Base-by-base conservation (phyloP, 2,329 filamentous ascomycete genomes). In the Dendryphion nanum region DNA sequence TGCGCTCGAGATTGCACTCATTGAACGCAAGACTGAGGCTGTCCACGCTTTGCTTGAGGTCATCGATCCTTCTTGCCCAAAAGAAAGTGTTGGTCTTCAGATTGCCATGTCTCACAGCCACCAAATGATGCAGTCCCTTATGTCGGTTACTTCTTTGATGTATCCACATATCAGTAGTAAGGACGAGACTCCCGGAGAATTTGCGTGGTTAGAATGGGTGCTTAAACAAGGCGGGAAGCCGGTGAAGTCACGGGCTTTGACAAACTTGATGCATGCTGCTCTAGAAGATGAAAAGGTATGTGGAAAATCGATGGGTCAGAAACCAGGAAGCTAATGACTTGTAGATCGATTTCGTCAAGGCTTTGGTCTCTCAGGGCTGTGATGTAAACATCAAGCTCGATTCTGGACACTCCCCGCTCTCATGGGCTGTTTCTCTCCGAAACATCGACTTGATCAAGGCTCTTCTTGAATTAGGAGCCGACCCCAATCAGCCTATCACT, bases 141-240 rank as follows among this genome's bases (percentile, higher is more conserved):
- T 52, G 18, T 30, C 33, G 1, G 41, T 42, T 15, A 28, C 40
- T 8, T 40, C 41, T 7, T 21, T 51, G n/a, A 50, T 50, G 43
- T 48, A 45, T 24, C 20, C 34, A 8, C 37, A 41, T 16, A 40
- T 51, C 21, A 18, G 35, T 16, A 19, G 20, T 10, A 13, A n/a
- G 6, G 6, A 13, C 6, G n/a, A 12, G 7, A 18, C 33, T 13
- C 18, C 35, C 6, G 23, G 28, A 2, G 28, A 47, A 13, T 36
- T 33, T 28, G 44, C 35, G 3, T 59, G 55, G 55, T 31, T 59
- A 24, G 20, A 38, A 16, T 55, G 51, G 48, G 40, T 54, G 10
- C 30, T 57, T 4, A 38, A 47, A 12, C 35, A 47, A 19, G 52
- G 52, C 18, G 53, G 52, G 6, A 26, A 45, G 13, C 35, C 56